A percentile compares a stretch with the other conserved stretches of the same genome.
Evolutionary conservation across 2,329 filamentous ascomycete species (phyloP).

Genomic region (Pseudogymnoascus sp.): DNA sequence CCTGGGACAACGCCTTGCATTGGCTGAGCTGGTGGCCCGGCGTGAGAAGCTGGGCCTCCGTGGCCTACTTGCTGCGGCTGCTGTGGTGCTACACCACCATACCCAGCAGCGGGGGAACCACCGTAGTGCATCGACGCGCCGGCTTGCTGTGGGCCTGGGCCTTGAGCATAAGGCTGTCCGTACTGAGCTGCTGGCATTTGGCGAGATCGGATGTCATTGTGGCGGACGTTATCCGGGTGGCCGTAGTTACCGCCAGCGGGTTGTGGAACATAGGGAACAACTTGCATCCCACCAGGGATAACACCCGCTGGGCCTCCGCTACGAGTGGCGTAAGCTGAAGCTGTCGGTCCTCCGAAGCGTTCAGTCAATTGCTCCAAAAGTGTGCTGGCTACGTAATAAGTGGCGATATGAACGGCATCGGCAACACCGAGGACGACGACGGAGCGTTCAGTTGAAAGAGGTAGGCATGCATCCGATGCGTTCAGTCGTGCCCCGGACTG

Average conservation of each 20-base stretch:
- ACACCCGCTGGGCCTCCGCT: slow-evolving; percentile 89
- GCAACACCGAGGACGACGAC: slow-evolving; percentile 95
- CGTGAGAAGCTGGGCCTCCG: slow-evolving; percentile 54
- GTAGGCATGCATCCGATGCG: slow-evolving; percentile 88
- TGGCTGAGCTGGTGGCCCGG: slow-evolving; percentile 64
- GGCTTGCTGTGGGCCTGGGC: slow-evolving; percentile 44
- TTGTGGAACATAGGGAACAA: slow-evolving; percentile 95
- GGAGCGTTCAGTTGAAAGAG: slow-evolving; percentile 93
- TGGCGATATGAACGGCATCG: slow-evolving; percentile 96
- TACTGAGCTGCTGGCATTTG: slow-evolving; percentile 70
- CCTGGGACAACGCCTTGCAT: slow-evolving; percentile 68
- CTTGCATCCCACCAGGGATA: slow-evolving; percentile 95
- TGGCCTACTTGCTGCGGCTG: slow-evolving; percentile 62
- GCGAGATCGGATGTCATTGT: slow-evolving; percentile 64
- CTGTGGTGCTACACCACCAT: slow-evolving; percentile 71
- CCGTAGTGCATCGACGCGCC: slow-evolving; percentile 73
- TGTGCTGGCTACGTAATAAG: slow-evolving; percentile 98
- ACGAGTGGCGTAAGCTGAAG: slow-evolving; percentile 94
- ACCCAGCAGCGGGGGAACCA: slow-evolving; percentile 49
- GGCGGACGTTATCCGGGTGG: slow-evolving; percentile 76
- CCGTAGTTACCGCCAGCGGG: slow-evolving; percentile 88
- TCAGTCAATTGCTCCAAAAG: slow-evolving; percentile 95
- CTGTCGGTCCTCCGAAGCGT: slow-evolving; percentile 87
- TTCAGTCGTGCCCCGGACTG: slow-evolving; percentile 93
- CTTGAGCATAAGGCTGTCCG: slow-evolving; percentile 48